Conservation (phyloP, 495 filamentous ascomycete species). For the Xylaria curta region DNA sequence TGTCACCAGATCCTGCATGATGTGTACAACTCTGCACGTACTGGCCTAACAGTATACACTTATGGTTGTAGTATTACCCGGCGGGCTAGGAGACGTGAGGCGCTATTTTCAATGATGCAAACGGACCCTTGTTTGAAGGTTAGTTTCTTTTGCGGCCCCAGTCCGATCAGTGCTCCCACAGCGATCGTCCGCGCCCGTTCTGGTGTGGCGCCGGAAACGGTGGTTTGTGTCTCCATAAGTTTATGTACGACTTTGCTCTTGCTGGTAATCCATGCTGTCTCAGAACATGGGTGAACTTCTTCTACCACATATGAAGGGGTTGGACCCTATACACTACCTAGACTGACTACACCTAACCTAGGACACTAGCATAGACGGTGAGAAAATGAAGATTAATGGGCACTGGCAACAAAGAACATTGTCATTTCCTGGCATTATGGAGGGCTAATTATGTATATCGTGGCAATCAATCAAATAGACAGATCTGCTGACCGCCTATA, state of each 20-base stretch:
- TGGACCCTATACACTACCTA: conserved; percentile 9
- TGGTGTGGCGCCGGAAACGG: conserved; percentile 8
- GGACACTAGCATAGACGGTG: conserved; percentile 6
- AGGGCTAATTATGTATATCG: conserved; percentile 19
- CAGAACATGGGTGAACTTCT: conserved; percentile 18
- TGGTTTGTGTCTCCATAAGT: conserved; percentile 18
- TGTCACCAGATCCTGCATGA: background rate
- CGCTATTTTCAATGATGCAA: conserved; percentile 7
- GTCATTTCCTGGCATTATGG: conserved; percentile 1
- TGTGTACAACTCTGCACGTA: background rate
- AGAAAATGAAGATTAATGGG: conserved; percentile 12
- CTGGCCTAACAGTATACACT: background rate
- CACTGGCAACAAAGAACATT: background rate
- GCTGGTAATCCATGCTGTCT: conserved; percentile 17
- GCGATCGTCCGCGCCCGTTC: conserved; percentile 19
- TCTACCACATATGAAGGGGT: conserved; percentile 20
- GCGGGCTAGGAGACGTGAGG: conserved; percentile 8
- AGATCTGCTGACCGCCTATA: conserved; percentile 14
- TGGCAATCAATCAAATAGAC: background rate
- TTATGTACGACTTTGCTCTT: conserved; percentile 14
- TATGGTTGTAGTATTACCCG: conserved; percentile 12
- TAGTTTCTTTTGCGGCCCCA: conserved; percentile 22
- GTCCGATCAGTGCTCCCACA: conserved; percentile 16
- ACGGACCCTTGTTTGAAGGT: conserved; percentile 16
- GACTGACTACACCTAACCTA: background rate